Evolutionary conservation across 2,329 filamentous ascomycete species (phyloP).

Genomic region (Ascochyta fabae): DNA sequence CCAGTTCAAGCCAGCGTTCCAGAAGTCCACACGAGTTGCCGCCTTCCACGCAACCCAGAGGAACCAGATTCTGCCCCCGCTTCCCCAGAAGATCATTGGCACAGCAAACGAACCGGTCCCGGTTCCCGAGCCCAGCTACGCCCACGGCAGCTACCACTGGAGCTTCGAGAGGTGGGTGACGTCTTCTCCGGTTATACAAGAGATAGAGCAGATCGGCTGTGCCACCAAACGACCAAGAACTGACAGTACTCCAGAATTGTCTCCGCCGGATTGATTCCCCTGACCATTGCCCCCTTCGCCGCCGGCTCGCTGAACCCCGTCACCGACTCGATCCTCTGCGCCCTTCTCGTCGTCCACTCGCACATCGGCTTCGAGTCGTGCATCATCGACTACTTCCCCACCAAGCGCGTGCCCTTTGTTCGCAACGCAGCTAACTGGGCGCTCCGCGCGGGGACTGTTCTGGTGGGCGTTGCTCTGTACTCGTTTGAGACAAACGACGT

Average conservation of each 20-base stretch:
- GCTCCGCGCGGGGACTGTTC: conserved; percentile 77
- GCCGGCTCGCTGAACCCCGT: conserved; percentile 88
- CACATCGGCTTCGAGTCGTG: conserved; percentile 92
- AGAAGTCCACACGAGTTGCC: conserved; percentile 62
- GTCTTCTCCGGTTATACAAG: not conserved
- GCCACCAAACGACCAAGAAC: not conserved
- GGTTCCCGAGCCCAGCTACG: conserved; percentile 73
- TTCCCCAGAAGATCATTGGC: conserved; percentile 84
- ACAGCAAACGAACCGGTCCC: conserved; percentile 75
- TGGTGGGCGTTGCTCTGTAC: conserved; percentile 88
- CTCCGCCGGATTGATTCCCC: conserved; percentile 79
- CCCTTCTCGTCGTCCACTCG: conserved; percentile 84
- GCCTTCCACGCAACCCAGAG: conserved; percentile 86
- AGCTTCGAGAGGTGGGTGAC: conserved; percentile 76
- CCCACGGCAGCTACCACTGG: conserved; percentile 98
- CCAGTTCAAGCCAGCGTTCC: conserved; percentile 50
- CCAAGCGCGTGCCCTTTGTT: conserved; percentile 69
- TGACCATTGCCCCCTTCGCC: conserved; percentile 90
- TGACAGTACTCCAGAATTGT: conserved; percentile 63
- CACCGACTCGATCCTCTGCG: conserved; percentile 84
- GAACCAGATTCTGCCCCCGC: conserved; percentile 78
- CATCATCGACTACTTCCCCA: conserved; percentile 91
- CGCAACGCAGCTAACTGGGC: conserved; percentile 76
- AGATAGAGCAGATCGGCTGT: not conserved
- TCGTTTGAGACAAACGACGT: conserved; percentile 99